phyloP scores from a whole-genome alignment of 1,284 basidiomycete species.

The Ustilago shanxiensis region DNA sequence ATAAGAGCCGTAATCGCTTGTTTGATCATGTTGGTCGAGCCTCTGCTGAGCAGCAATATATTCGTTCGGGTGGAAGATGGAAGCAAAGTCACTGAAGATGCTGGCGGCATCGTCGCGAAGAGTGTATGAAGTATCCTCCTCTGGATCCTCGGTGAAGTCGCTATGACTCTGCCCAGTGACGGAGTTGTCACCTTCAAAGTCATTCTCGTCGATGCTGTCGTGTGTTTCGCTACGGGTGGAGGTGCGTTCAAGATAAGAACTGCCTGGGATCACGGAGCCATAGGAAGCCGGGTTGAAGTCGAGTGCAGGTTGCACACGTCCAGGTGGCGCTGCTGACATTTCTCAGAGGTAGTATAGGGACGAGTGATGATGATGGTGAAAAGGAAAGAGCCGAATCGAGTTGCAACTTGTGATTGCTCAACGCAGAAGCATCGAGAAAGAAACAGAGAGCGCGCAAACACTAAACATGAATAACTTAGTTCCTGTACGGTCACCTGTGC shows the following conservation, averaged over 20 bases:
- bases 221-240: conserved; percentile 26
- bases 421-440: background rate
- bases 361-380: background rate
- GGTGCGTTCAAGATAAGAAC: conserved; percentile 27
- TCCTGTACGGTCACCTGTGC: background rate
- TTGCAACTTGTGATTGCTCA: background rate
- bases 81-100: conserved; percentile 47
- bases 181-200: background rate
- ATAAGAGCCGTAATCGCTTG: conserved; percentile 30
- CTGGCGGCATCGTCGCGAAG: conserved; percentile 26
- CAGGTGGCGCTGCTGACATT: conserved; percentile 45
- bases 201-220: conserved; percentile 28
- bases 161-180: conserved; percentile 16
- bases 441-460: background rate
- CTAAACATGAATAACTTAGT: too few relatives aligned
- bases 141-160: conserved; percentile 19
- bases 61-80: conserved; percentile 52
- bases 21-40: conserved; percentile 24
- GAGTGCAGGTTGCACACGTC: conserved; percentile 29
- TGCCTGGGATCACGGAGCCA: conserved; percentile 29
- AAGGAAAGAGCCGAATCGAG: background rate
- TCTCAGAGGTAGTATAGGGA: background rate
- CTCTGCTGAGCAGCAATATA: conserved; percentile 42
- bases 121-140: conserved; percentile 1
- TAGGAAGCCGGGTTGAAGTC: conserved; percentile 45